Base-by-base conservation (phyloP, 2,329 filamentous ascomycete genomes). In the Verticillium nubilum region DNA sequence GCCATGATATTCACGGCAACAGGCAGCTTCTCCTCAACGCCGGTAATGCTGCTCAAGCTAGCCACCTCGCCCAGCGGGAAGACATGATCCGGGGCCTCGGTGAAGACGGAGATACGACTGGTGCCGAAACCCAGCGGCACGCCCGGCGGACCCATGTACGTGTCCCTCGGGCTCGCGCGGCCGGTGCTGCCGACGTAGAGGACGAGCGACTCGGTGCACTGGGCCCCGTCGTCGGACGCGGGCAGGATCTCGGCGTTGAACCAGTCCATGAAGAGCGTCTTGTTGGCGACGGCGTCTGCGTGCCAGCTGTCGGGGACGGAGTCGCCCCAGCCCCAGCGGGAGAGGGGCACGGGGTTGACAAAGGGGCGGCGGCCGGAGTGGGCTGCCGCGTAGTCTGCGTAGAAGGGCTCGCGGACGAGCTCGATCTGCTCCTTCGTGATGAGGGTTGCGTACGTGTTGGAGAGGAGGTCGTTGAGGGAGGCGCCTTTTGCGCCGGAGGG, bases 1-100 rank as follows among this genome's bases (percentile, higher is more conserved):
- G 78, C 84, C 70, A 87, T 72, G 23, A 87, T 72, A 61, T 84
- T 76, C 0, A 86, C 78, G 1, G 81, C 79, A 0, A 88, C 84
- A 0, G 85, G 86, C 33, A 87, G 67, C 53, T 71, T 71, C 64
- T 83, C 80, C 5, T 73, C 73, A 42, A 80, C 78, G 1, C 76
- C 73, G 0, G 77, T 79, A 7, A 84, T 73, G 5, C 54, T 58
- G 50, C 73, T 75, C 31, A 50, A 59, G 4, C 67, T 67, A 1
- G 66, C 61, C 0, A 75, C 67, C 65, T 80, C 69, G 2, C 80
- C 76, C 3, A 80, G 66, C 0, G 78, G 76, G 35, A 76, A 71
- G 1, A 77, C 76, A 25, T 67, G 70, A 59, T 80, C 77, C 0
- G 78, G 77, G 29, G 71, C 71, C 42, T 73, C 76, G 23, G 67